Base-by-base conservation (phyloP, 2,329 filamentous ascomycete species). In the Fusarium cyanostomum region DNA sequence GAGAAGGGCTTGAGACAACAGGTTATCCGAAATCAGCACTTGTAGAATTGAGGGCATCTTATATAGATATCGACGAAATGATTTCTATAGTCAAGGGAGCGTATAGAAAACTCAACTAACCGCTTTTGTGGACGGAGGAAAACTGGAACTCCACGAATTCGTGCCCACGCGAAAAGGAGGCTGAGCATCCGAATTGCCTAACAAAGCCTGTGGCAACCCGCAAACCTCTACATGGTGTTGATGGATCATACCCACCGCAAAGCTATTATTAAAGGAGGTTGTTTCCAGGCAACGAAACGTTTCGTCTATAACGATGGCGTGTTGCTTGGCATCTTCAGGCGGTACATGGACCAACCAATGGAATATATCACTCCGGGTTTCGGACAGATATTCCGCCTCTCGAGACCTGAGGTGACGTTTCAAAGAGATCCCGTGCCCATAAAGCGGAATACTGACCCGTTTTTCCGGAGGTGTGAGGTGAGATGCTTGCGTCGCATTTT, bases 91-190 rank as follows among this genome's bases (percentile, higher is more conserved):
- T 41, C 30, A 48, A 48, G 39, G 55, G 24, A 11, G 5, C 8
- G 6, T 16, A 21, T 33, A 16, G 24, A 26, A 33, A 5, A 28
- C 16, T 21, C 59, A 12, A 21, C 18, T 55, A 35, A 34, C 59
- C 35, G 9, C 16, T 60, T 66, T 61, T 3, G 63, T 60, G 38
- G 3, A 66, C 63, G 63, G 63, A 66, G 54, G 34, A 28, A 54
- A 46, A 60, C n/a, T 55, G 56, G 42, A 21, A 42, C 33, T 39
- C 9, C 35, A 60, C 56, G 41, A n/a, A 64, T 59, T 46, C 34
- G 60, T 55, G 43, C 31, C 59, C 31, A 49, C 34, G 37, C 37
- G 37, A 13, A 56, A 66, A 53, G 63, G 63, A 57, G 59, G 45
- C 45, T 28, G 18, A 60, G 24, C 46, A 16, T 66, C 63, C 63